Base-by-base conservation (phyloP, 2,329 filamentous ascomycete genomes). In the Cercospora sp. region DNA sequence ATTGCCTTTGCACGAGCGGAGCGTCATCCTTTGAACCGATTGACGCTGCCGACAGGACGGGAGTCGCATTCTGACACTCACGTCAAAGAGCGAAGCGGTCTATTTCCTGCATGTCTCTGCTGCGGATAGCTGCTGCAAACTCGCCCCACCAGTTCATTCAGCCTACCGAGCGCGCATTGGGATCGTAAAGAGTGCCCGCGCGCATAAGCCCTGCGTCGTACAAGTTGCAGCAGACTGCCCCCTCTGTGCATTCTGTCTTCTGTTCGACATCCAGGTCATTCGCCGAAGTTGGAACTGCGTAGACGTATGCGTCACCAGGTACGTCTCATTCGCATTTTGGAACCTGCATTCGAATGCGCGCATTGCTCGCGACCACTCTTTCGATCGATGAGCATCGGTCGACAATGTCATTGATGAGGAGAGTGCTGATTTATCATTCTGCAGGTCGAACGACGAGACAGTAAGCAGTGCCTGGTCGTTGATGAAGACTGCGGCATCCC, bases 401-500 rank as follows among this genome's bases (percentile, higher is more conserved):
- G 58, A 58, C 33, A 60, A 33, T 63, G 66, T 73, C 67, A 74
- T 68, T 68, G 64, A 75, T 65, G 55, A 12, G 2, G 55, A 12
- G 2, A 33, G 53, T 31, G 53, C 53, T 30, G 9, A 30, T 9
- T 9, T 8, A 3, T 30, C 26, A 39, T 60, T 63, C 42, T 26
- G 51, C 60, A 72, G 70, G 57, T 61, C 53, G 55, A 69, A 63
- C 69, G 74, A 69, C 64, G 74, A 69, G 74, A 76, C 66, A 76
- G 74, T 73, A 75, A 77, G 71, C 68, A 70, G 36, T 69, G 72
- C 60, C 68, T 78, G 26, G 76, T 76, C 61, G 77, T 78, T 63
- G 77, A 78, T 73, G 77, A 78, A 69, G 77, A 78, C 66, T 76
- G 73, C 67, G 74, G 75, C 69, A 75, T 76, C 63, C 74, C 77